These are phyloP conservation scores for Aphanocladium album DNA, from an alignment of 2,329 filamentous ascomycete species.

Conservation along the genomic window DNA sequence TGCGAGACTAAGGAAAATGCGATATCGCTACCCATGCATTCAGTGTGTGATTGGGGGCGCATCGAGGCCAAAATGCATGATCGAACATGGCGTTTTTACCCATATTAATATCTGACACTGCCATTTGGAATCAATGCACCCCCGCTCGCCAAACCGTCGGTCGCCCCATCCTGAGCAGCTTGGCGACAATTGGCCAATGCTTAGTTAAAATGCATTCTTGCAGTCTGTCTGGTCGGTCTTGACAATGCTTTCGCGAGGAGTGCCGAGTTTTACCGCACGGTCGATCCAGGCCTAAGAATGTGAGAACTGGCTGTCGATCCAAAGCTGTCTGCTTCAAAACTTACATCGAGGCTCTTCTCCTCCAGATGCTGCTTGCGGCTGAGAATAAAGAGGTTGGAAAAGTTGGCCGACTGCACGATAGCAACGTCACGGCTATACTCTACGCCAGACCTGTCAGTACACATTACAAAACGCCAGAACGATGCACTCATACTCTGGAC, in stretches of 20 bases:
- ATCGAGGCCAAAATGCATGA: not conserved
- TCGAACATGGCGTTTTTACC: not conserved
- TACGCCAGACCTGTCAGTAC: conserved; percentile 1
- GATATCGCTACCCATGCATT: not conserved
- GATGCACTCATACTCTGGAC: conserved; percentile 22
- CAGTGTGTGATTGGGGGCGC: not conserved
- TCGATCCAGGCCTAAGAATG: conserved; percentile 22
- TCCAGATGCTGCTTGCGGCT: conserved; percentile 26
- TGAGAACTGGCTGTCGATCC: not conserved
- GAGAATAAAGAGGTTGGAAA: conserved; percentile 28
- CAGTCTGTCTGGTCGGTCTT: conserved; percentile 25
- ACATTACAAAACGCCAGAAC: too few species aligned
- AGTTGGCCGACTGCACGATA: conserved; percentile 29
- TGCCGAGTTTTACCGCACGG: conserved; percentile 22
- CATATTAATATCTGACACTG: not conserved
- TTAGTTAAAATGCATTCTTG: conserved; percentile 6
- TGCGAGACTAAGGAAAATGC: not conserved
- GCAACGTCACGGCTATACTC: conserved; percentile 28
- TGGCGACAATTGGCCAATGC: too few species aligned
- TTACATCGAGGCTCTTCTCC: conserved; percentile 24
- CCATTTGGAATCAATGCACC: not conserved
- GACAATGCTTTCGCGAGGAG: conserved; percentile 21
- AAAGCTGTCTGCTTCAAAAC: not conserved
- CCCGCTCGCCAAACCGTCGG: not conserved
- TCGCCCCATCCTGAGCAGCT: not conserved